A percentile compares a stretch with the other conserved stretches of the same genome.
Conservation (phyloP, 2,329 filamentous ascomycete species). For the Cytospora piceae region DNA sequence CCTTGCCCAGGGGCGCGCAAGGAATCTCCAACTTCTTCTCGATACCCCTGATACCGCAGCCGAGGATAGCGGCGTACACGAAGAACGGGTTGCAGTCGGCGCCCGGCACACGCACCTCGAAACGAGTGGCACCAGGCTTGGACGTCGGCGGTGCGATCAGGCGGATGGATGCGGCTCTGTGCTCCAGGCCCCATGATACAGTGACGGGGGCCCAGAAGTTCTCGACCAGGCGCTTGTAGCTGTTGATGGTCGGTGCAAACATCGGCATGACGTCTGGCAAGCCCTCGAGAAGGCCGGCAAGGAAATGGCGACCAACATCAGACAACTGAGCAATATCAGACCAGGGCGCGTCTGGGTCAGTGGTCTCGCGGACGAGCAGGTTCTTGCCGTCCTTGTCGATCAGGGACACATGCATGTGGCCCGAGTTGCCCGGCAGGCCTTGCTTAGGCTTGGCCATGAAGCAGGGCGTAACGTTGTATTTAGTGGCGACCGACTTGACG, state of each 20-base stretch:
- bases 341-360: constrained; percentile 73
- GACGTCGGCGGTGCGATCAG: constrained; percentile 87
- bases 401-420: constrained; percentile 93
- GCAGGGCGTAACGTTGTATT: constrained; percentile 90
- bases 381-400: constrained; percentile 82
- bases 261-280: constrained; percentile 95
- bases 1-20: constrained; percentile 81
- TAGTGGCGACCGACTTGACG: constrained; percentile 84
- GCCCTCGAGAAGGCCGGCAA: constrained; percentile 86
- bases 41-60: constrained; percentile 86
- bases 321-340: constrained; percentile 79
- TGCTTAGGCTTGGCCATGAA: constrained; percentile 98
- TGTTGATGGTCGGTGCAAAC: constrained; percentile 92
- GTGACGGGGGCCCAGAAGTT: constrained; percentile 99
- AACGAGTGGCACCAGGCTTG: constrained; percentile 82
- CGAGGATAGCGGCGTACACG: constrained; percentile 84
- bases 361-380: constrained; percentile 73
- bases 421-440: constrained; percentile 90
- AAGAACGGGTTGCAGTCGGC: constrained; percentile 90
- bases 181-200: constrained; percentile 95
- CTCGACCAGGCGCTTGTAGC: constrained; percentile 96
- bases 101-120: constrained; percentile 92
- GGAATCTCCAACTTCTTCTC: constrained; percentile 88
- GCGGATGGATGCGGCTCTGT: constrained; percentile 88
- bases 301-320: constrained; percentile 88